A percentile compares a stretch with the other conserved stretches of the same genome.
phyloP scores from a whole-genome alignment of 1,139 yeast species.

The Yamadazyma membranifaciens region DNA sequence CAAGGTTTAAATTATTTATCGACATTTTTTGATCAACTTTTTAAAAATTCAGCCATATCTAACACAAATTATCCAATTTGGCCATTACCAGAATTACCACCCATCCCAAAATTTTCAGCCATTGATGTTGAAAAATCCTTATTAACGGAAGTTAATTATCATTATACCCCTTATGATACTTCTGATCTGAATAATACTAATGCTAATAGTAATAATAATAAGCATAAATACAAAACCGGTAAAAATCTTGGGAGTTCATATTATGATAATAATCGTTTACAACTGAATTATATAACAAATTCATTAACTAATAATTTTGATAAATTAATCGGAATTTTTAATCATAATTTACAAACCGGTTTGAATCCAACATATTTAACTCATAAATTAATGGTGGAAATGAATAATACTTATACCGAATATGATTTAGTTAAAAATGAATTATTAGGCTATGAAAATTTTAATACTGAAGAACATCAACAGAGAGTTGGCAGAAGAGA shows the following conservation, averaged over 20 bases:
- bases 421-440: conserved; percentile 29
- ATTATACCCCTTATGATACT: conserved; percentile 53
- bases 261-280: conserved; percentile 64
- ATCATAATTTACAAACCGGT: conserved; percentile 26
- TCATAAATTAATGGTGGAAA: conserved; percentile 36
- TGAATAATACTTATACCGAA: conserved; percentile 30
- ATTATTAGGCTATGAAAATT: conserved; percentile 22
- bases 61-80: conserved; percentile 43
- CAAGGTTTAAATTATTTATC: conserved; percentile 63
- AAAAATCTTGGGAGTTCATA: conserved; percentile 33
- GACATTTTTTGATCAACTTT: conserved; percentile 54
- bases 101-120: conserved; percentile 60
- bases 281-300: conserved; percentile 66
- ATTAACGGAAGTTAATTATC: conserved; percentile 72
- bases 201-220: conserved; percentile 4
- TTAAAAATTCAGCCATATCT: conserved; percentile 21
- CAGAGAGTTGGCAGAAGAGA: conserved; percentile 31
- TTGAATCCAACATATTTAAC: conserved; percentile 27
- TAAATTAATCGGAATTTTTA: conserved; percentile 57
- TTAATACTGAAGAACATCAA: conserved; percentile 24
- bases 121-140: conserved; percentile 78
- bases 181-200: conserved; percentile 19
- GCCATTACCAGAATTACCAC: conserved; percentile 79
- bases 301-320: conserved; percentile 61
- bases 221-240: conserved; percentile 5